phyloP scores from a whole-genome alignment of 176 grass and related monocot genomes.

The Urochloa ruziziensis region DNA sequence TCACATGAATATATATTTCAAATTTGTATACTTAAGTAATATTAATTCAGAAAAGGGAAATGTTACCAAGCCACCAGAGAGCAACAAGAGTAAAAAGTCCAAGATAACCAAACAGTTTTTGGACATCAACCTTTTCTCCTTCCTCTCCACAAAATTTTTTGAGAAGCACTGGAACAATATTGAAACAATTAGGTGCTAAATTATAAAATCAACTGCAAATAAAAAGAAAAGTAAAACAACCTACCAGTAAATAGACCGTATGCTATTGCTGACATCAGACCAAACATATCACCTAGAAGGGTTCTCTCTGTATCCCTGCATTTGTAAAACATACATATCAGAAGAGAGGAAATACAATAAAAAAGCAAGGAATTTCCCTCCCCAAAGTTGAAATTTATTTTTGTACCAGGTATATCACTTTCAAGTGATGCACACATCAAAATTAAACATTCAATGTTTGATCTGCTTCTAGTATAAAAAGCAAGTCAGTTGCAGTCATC shows the following conservation, averaged over 20 bases:
- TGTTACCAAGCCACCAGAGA: slow-evolving; percentile 96
- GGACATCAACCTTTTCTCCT: slow-evolving; percentile 84
- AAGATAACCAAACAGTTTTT: slow-evolving; percentile 96
- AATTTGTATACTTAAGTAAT: background rate
- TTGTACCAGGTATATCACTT: background rate
- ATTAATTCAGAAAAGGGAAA: background rate
- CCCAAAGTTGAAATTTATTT: background rate
- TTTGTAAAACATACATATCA: slow-evolving; percentile 30
- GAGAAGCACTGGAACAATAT: slow-evolving; percentile 70
- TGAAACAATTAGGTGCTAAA: slow-evolving; percentile 23
- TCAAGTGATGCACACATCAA: background rate
- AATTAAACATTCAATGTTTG: background rate
- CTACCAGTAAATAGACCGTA: slow-evolving; percentile 93
- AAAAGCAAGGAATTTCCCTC: background rate
- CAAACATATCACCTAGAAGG: slow-evolving; percentile 89
- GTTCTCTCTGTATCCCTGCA: slow-evolving; percentile 70
- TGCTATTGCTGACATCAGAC: slow-evolving; percentile 80
- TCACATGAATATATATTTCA: background rate
- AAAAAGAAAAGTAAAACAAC: slow-evolving; percentile 16
- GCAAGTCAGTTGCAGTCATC: slow-evolving; percentile 1
- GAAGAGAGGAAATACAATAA: background rate
- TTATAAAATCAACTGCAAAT: background rate
- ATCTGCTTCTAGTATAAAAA: background rate
- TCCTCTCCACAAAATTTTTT: slow-evolving; percentile 97
- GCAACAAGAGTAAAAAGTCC: slow-evolving; percentile 76